Evolutionary conservation across 148 eudicot species (phyloP), one percentile per base, ranked within the genome.

Genomic region (Bassia scoparia): DNA sequence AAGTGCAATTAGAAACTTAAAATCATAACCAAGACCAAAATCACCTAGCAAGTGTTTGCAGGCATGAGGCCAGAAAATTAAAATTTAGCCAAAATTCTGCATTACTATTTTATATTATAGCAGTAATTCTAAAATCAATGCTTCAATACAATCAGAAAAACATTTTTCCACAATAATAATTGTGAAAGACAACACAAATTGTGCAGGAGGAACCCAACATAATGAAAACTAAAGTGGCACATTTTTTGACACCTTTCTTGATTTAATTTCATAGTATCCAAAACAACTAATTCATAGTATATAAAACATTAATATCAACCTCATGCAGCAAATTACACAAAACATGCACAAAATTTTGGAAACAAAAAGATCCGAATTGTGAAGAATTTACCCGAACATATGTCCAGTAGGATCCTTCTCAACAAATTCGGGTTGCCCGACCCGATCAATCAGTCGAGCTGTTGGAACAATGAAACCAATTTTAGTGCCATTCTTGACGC

Each of bases 311-410:
- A 41, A 41, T 41, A 41, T 41, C 46, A 41, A 8, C 3, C 4
- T 52, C 20, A 52, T 52, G 5, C 26, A 52, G 10, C 21, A 24
- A 6, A 52, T 20, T 52, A 21, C n/a, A n/a, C n/a, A n/a, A 49
- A 15, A 49, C 46, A 49, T 2, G 17, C 17, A 49, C 15, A 16
- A 52, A 52, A 41, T 9, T 7, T 18, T 9, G 9, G 7, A 37
- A 17, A 46, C 9, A 20, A 7, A 30, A 3, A 27, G 3, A 52
- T 4, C 17, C n/a, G 33, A 41, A 24, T 20, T 27, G 4, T 21
- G 5, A 37, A 23, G 43, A 44, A n/a, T n/a, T 62, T 37, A 93
- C 98, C 96, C 96, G 87, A 78, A 90, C 84, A 71, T 90, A 93
- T 55, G 65, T 89, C n/a, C 89, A 24, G 68, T 78, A 5, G 91